Evolutionary conservation across 2,329 filamentous ascomycete genomes (phyloP).

Genomic region (Fusarium citri): DNA sequence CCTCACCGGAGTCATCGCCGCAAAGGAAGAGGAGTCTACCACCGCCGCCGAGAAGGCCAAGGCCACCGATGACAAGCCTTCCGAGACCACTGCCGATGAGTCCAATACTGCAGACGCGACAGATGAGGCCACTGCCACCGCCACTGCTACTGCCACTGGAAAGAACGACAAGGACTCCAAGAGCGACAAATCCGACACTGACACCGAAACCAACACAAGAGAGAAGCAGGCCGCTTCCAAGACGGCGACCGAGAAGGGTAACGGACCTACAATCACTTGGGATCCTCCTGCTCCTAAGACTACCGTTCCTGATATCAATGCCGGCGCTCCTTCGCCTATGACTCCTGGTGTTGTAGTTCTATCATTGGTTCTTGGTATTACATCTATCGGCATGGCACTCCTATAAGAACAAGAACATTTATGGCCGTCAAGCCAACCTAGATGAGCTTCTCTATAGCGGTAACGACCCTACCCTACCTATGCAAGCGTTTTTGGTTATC

Average conservation of each 20-base stretch:
- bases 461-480: neutral
- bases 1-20: conserved; percentile 40
- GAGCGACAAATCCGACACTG: conserved; percentile 12
- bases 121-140: conserved; percentile 25
- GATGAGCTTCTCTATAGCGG: neutral
- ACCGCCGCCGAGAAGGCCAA: conserved; percentile 28
- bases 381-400: conserved; percentile 42
- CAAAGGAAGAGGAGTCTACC: conserved; percentile 26
- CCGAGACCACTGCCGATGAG: conserved; percentile 28
- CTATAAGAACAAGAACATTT: conserved; percentile 1
- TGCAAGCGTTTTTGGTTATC: conserved; percentile 13
- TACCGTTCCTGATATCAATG: conserved; percentile 42
- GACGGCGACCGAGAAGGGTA: conserved; percentile 3
- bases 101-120: conserved; percentile 35
- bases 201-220: conserved; percentile 14
- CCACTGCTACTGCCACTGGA: conserved; percentile 24
- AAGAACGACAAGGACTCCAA: conserved; percentile 23
- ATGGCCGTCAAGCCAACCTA: neutral
- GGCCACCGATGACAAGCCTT: conserved; percentile 31
- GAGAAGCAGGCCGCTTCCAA: conserved; percentile 26
- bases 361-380: conserved; percentile 42
- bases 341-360: conserved; percentile 40
- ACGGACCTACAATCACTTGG: conserved; percentile 37
- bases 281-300: conserved; percentile 34
- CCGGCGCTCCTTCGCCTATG: conserved; percentile 29